phyloP scores from a whole-genome alignment of 2,329 filamentous ascomycete genomes.

The Thermoascus crustaceus region DNA sequence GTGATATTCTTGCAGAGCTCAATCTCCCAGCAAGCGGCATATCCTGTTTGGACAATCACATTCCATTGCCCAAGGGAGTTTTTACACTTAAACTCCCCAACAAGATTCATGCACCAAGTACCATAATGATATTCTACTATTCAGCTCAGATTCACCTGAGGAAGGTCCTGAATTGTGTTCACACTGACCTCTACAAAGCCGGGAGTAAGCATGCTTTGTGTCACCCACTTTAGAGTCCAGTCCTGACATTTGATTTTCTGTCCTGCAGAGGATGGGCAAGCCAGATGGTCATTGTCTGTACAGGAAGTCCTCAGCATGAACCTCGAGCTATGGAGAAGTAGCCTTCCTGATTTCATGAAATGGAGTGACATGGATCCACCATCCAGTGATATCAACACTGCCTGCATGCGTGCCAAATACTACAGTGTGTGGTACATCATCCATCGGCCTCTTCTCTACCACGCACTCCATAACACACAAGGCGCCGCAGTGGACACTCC shows the following conservation, averaged over 20 bases:
- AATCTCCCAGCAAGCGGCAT: slow-evolving; percentile 56
- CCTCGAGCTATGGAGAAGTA: slow-evolving; percentile 45
- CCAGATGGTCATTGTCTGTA: slow-evolving; percentile 29
- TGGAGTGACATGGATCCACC: slow-evolving; percentile 64
- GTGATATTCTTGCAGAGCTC: slow-evolving; percentile 87
- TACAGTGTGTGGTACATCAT: slow-evolving; percentile 89
- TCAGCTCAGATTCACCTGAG: slow-evolving; percentile 54
- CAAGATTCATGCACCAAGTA: slow-evolving; percentile 25
- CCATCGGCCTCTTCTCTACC: slow-evolving; percentile 66
- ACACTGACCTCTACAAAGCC: slow-evolving; percentile 47
- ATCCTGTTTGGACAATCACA: slow-evolving; percentile 44
- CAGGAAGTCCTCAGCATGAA: slow-evolving; percentile 39
- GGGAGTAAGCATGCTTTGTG: slow-evolving; percentile 17
- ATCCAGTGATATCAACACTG: slow-evolving; percentile 66
- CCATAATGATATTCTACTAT: slow-evolving; percentile 49
- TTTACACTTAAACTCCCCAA: slow-evolving; percentile 25
- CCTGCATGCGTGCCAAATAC: slow-evolving; percentile 84
- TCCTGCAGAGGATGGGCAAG: slow-evolving; percentile 23
- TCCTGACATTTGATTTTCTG: not conserved
- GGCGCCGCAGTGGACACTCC: slow-evolving; percentile 24
- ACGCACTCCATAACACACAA: slow-evolving; percentile 45
- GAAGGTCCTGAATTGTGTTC: slow-evolving; percentile 48
- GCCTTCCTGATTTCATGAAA: slow-evolving; percentile 44
- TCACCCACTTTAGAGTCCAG: not conserved
- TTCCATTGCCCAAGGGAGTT: slow-evolving; percentile 31